phyloP scores from a whole-genome alignment of 768 basidiomycete species.

The Suillus occidentalis region DNA sequence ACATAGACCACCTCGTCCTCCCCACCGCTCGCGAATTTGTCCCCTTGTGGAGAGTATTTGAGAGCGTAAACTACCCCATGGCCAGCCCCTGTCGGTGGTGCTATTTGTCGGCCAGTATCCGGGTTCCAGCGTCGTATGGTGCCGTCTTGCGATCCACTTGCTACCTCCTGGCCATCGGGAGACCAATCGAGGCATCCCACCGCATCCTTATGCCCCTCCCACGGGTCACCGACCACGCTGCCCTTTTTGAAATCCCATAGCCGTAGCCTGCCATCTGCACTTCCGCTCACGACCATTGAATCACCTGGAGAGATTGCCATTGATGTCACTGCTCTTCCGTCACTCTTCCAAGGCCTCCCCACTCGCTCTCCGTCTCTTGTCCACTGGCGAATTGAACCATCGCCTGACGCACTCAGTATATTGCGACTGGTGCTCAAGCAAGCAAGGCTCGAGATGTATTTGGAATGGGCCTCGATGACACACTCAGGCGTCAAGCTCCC shows the following conservation, averaged over 20 bases:
- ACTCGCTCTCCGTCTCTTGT: background rate
- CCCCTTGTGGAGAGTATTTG: background rate
- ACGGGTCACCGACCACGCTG: background rate
- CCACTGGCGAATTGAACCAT: constrained; percentile 1
- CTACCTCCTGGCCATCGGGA: constrained; percentile 13
- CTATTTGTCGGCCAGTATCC: background rate
- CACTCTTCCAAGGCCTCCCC: background rate
- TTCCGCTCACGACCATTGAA: background rate
- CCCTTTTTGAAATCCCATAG: background rate
- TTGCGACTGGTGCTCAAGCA: background rate
- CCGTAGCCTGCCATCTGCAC: background rate
- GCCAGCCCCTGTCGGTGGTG: background rate
- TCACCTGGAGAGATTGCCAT: background rate
- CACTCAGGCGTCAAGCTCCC: background rate
- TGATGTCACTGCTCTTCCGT: background rate
- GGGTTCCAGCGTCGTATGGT: constrained; percentile 17
- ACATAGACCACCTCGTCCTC: background rate
- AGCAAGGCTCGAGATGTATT: background rate
- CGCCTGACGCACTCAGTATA: background rate
- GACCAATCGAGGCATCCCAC: constrained; percentile 14
- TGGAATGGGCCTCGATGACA: background rate
- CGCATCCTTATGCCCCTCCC: background rate
- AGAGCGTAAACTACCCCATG: background rate
- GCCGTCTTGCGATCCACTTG: constrained; percentile 12
- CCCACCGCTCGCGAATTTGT: background rate